phyloP scores from a whole-genome alignment of 352 stramenopile genomes.

The Sclerospora graminicola region DNA sequence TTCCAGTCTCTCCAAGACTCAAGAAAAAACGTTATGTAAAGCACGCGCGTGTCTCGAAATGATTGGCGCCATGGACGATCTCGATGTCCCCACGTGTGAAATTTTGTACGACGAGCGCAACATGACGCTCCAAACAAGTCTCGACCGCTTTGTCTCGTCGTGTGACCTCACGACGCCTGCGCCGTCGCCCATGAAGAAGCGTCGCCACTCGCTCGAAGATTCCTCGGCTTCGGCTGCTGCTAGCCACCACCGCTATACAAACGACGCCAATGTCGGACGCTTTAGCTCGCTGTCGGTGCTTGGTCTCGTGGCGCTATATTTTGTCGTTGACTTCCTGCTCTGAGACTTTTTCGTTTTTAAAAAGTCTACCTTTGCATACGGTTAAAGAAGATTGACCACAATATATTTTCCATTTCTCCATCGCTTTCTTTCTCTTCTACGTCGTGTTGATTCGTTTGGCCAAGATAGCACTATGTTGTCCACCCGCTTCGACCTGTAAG shows the following conservation, averaged over 20 bases:
- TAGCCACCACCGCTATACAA: too few relatives aligned
- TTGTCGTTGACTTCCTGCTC: too few relatives aligned
- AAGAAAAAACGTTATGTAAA: slow-evolving; percentile 30
- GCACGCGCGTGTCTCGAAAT: slow-evolving; percentile 35
- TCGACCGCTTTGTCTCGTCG: slow-evolving; percentile 34
- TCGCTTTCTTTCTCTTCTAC: too few relatives aligned
- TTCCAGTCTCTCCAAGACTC: slow-evolving; percentile 13
- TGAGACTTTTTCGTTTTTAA: too few relatives aligned
- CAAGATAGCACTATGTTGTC: slow-evolving; percentile 81
- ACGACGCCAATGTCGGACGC: too few relatives aligned
- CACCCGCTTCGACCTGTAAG: slow-evolving; percentile 74
- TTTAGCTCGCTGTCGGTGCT: too few relatives aligned
- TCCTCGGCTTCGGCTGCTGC: slow-evolving; percentile 6
- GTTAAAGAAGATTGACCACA: too few relatives aligned
- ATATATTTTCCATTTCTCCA: too few relatives aligned
- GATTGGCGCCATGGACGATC: slow-evolving; percentile 45
- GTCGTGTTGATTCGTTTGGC: slow-evolving; percentile 19
- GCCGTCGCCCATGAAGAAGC: slow-evolving; percentile 30
- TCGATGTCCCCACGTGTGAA: slow-evolving; percentile 45
- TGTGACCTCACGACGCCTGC: slow-evolving; percentile 27
- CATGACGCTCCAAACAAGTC: slow-evolving; percentile 34
- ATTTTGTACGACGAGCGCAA: slow-evolving; percentile 33
- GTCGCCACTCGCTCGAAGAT: slow-evolving; percentile 22
- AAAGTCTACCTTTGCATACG: too few relatives aligned
- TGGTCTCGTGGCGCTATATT: too few relatives aligned